These are phyloP conservation scores for Scheffersomyces titani DNA, from an alignment of 1,139 yeast genomes.

Conservation along the genomic window DNA sequence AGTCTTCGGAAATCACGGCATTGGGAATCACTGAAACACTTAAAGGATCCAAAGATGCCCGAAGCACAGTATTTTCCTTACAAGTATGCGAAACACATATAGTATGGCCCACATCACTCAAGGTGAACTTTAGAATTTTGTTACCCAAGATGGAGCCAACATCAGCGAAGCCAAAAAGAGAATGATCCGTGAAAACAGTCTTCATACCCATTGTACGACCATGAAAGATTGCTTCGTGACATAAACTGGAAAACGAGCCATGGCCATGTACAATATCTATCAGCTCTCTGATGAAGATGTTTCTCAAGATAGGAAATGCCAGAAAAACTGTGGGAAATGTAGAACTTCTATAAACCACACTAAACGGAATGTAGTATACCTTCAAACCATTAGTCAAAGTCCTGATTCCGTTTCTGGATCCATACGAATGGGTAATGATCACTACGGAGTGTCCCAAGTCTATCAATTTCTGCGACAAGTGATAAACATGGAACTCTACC, in stretches of 20 bases:
- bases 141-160: slow-evolving; percentile 83
- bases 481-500: slow-evolving; percentile 92
- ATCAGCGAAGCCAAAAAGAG: slow-evolving; percentile 91
- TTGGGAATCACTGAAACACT: slow-evolving; percentile 91
- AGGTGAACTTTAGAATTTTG: slow-evolving; percentile 78
- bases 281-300: slow-evolving; percentile 80
- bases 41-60: slow-evolving; percentile 81
- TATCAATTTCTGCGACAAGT: slow-evolving; percentile 72
- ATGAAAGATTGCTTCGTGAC: slow-evolving; percentile 89
- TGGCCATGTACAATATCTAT: slow-evolving; percentile 95
- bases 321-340: slow-evolving; percentile 89
- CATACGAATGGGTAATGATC: slow-evolving; percentile 86
- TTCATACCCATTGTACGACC: slow-evolving; percentile 90
- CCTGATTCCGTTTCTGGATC: slow-evolving; percentile 78
- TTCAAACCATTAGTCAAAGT: slow-evolving; percentile 86
- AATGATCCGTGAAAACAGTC: slow-evolving; percentile 94
- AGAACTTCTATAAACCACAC: slow-evolving; percentile 77
- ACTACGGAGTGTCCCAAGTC: slow-evolving; percentile 90
- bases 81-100: slow-evolving; percentile 97
- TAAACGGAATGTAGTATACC: slow-evolving; percentile 86
- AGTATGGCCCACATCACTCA: slow-evolving; percentile 87
- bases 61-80: slow-evolving; percentile 88
- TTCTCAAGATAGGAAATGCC: slow-evolving; percentile 81
- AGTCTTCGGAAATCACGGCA: slow-evolving; percentile 86
- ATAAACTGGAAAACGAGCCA: slow-evolving; percentile 82